phyloP scores from a whole-genome alignment of 345 rosid species.

The Passiflora organensis region DNA sequence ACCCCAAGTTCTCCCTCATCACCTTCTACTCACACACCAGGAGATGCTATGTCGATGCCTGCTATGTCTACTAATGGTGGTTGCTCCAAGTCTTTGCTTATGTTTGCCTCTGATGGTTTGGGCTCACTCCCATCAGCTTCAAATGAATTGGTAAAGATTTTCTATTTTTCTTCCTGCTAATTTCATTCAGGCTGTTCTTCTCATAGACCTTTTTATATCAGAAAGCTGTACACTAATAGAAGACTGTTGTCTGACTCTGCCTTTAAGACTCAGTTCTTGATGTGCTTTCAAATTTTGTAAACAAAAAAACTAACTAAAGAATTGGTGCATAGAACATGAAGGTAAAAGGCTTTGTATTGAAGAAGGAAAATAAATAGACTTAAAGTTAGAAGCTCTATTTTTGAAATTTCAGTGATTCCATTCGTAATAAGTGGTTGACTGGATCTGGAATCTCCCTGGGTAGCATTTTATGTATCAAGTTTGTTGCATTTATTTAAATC shows the following conservation, averaged over 20 bases:
- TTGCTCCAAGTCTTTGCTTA: conserved; percentile 47
- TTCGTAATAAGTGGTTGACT: no score
- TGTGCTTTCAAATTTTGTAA: no score
- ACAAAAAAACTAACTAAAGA: no score
- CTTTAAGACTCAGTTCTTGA: no score
- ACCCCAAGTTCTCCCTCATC: conserved; percentile 55
- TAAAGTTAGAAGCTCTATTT: no score
- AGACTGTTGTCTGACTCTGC: neutral
- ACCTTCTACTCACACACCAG: conserved; percentile 50
- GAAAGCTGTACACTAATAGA: neutral
- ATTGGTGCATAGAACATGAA: no score
- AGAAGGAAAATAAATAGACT: no score
- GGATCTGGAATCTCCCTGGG: no score
- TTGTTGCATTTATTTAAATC: no score
- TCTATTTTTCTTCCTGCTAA: neutral
- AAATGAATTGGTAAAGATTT: conserved; percentile 41
- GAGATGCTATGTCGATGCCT: conserved; percentile 45
- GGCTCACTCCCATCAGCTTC: conserved; percentile 41
- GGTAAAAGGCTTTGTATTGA: no score
- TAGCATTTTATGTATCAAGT: no score
- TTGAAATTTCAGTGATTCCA: no score
- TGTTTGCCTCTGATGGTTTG: conserved; percentile 49
- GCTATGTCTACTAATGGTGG: conserved; percentile 38
- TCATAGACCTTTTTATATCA: neutral
- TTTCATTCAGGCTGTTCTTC: conserved; percentile 1